phyloP scores from a whole-genome alignment of 306 rosid genomes.

The Inga oerstediana region DNA sequence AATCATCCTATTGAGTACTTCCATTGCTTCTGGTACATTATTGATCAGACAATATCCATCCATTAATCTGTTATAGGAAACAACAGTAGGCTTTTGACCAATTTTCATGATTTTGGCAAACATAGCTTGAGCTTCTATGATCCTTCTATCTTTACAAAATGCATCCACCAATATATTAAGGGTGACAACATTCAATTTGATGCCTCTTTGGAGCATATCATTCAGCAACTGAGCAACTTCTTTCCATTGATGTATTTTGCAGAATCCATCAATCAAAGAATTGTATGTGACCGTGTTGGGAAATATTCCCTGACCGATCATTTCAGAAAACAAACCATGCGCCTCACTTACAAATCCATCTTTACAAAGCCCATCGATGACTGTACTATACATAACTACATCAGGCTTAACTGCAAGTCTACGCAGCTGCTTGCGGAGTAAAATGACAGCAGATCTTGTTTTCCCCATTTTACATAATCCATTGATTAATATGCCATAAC shows the following conservation, averaged over 20 bases:
- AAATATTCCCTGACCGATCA: not conserved
- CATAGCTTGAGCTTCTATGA: not conserved
- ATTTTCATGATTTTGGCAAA: not conserved
- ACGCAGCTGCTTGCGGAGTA: too few relatives aligned
- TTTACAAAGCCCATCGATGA: too few relatives aligned
- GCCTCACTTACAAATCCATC: constrained; percentile 3
- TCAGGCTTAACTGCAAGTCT: too few relatives aligned
- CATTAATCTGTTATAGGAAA: not conserved
- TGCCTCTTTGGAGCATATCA: not conserved
- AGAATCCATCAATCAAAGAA: not conserved
- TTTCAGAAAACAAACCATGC: not conserved
- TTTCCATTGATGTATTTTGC: not conserved
- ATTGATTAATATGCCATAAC: not conserved
- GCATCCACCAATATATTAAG: not conserved
- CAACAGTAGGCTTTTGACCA: not conserved
- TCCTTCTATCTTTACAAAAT: not conserved
- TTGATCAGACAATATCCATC: not conserved
- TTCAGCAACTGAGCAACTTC: not conserved
- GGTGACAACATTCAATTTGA: not conserved
- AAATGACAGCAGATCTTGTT: too few relatives aligned
- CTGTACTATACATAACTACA: too few relatives aligned
- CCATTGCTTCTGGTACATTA: not conserved
- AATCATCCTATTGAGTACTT: not conserved
- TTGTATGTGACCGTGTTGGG: not conserved
- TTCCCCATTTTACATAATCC: too few relatives aligned